phyloP scores from a whole-genome alignment of 2,329 filamentous ascomycete species.

The Claviceps spartinae region DNA sequence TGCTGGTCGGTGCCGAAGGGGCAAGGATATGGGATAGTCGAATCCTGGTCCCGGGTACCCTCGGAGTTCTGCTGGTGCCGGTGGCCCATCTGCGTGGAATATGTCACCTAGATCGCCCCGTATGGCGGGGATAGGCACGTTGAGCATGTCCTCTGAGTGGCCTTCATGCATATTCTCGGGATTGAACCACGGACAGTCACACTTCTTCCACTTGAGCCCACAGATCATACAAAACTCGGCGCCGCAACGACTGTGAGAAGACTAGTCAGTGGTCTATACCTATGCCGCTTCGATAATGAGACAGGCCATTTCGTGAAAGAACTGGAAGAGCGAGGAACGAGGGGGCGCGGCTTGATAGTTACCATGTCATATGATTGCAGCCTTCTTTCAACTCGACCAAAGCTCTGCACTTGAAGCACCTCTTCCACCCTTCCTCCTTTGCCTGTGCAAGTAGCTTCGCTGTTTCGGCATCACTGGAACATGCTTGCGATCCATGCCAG shows the following conservation, averaged over 20 bases:
- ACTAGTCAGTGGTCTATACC: not conserved
- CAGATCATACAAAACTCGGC: slow-evolving; percentile 84
- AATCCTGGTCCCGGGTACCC: slow-evolving; percentile 6
- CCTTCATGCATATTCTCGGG: slow-evolving; percentile 42
- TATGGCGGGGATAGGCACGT: slow-evolving; percentile 26
- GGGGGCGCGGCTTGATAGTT: slow-evolving; percentile 17
- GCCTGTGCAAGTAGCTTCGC: slow-evolving; percentile 50
- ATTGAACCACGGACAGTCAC: slow-evolving; percentile 71
- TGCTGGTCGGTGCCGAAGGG: slow-evolving; percentile 13
- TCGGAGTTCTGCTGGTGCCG: slow-evolving; percentile 19
- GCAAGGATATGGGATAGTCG: slow-evolving; percentile 8
- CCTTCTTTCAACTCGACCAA: slow-evolving; percentile 71
- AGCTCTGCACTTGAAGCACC: slow-evolving; percentile 59
- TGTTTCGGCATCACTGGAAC: slow-evolving; percentile 57
- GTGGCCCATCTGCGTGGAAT: slow-evolving; percentile 10
- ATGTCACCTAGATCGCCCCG: slow-evolving; percentile 12
- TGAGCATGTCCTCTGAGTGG: slow-evolving; percentile 35
- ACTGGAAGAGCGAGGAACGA: not conserved
- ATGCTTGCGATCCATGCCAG: slow-evolving; percentile 58
- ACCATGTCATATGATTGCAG: slow-evolving; percentile 84
- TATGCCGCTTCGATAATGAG: not conserved
- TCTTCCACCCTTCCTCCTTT: slow-evolving; percentile 57
- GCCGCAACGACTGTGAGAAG: slow-evolving; percentile 47
- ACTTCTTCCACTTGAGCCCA: slow-evolving; percentile 68
- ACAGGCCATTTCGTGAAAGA: too few relatives aligned